Percentiles rank a stretch among this genome's conserved stretches.
Evolutionary conservation across 2,329 filamentous ascomycete genomes (phyloP).

Genomic region (Colletotrichum filicis): DNA sequence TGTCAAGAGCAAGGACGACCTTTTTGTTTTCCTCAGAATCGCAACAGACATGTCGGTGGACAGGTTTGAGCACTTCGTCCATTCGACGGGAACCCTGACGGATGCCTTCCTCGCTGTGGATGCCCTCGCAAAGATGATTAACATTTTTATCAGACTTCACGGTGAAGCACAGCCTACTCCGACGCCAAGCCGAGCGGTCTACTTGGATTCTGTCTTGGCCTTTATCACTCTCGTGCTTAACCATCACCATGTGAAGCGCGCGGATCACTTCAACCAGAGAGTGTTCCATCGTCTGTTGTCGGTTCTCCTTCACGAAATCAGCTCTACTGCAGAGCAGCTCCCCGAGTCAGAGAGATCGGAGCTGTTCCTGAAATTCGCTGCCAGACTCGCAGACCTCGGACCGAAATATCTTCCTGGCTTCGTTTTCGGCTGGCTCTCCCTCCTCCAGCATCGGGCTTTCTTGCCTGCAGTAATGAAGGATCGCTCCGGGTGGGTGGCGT

Average conservation of each 20-base stretch:
- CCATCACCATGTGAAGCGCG: conserved; percentile 84
- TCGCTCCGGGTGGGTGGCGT: conserved; percentile 79
- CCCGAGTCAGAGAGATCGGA: conserved; percentile 72
- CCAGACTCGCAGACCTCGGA: conserved; percentile 77
- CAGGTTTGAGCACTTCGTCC: conserved; percentile 78
- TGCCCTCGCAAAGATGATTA: conserved; percentile 83
- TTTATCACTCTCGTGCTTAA: conserved; percentile 85
- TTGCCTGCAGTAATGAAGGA: conserved; percentile 78
- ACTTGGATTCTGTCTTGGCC: conserved; percentile 81
- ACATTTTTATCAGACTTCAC: conserved; percentile 79
- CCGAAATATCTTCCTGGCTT: conserved; percentile 85
- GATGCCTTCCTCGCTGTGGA: conserved; percentile 75
- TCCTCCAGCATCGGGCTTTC: conserved; percentile 88
- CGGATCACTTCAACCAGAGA: conserved; percentile 85
- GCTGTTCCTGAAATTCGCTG: conserved; percentile 78
- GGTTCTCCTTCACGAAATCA: conserved; percentile 80
- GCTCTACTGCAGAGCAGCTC: conserved; percentile 66
- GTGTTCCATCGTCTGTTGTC: conserved; percentile 94
- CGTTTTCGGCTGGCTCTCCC: conserved; percentile 83
- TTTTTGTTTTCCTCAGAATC: conserved; percentile 81
- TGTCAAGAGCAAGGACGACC: conserved; percentile 79
- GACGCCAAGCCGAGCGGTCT: conserved; percentile 72
- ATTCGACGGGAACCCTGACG: conserved; percentile 67
- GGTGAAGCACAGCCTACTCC: conserved; percentile 68
- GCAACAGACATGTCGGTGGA: conserved; percentile 84